Percentiles rank a stretch among this genome's conserved stretches.
Conservation (phyloP, 768 basidiomycete genomes). For the Kwoniella sp. region DNA sequence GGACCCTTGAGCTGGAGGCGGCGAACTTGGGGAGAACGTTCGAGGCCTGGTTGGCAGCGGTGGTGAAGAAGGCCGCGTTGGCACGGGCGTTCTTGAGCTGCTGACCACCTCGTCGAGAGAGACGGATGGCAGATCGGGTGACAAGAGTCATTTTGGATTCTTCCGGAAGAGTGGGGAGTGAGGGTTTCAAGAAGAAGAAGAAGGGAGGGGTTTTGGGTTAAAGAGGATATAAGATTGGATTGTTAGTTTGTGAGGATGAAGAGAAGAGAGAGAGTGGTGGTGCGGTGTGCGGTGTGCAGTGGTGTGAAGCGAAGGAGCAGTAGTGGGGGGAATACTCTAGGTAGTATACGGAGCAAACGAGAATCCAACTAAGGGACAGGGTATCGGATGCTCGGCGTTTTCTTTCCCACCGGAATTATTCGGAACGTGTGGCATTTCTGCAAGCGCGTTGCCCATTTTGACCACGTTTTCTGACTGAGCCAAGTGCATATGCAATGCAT, state of each 20-base stretch:
- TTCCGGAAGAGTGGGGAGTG: slow-evolving; percentile 16
- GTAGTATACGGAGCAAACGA: slow-evolving; percentile 3
- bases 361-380: slow-evolving; percentile 13
- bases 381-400: slow-evolving; percentile 14
- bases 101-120: slow-evolving; percentile 51
- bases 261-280: slow-evolving; percentile 26
- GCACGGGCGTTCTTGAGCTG: slow-evolving; percentile 46
- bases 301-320: slow-evolving; percentile 9
- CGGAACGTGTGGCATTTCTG: slow-evolving; percentile 1
- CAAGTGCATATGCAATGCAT: too few relatives aligned
- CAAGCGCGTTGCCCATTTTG: not conserved
- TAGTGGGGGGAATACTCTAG: slow-evolving; percentile 9
- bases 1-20: slow-evolving; percentile 35
- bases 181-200: slow-evolving; percentile 12
- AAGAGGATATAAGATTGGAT: too few relatives aligned
- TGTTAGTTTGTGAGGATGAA: slow-evolving; percentile 13
- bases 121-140: slow-evolving; percentile 54
- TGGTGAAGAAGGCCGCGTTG: slow-evolving; percentile 55
- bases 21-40: slow-evolving; percentile 41
- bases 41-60: slow-evolving; percentile 46
- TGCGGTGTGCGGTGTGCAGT: slow-evolving; percentile 14
- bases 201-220: slow-evolving; percentile 1
- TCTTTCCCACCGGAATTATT: not conserved
- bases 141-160: slow-evolving; percentile 52
- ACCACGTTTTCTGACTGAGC: slow-evolving; percentile 1